phyloP scores from a whole-genome alignment of 2,329 filamentous ascomycete genomes.

The Fusarium secorum region DNA sequence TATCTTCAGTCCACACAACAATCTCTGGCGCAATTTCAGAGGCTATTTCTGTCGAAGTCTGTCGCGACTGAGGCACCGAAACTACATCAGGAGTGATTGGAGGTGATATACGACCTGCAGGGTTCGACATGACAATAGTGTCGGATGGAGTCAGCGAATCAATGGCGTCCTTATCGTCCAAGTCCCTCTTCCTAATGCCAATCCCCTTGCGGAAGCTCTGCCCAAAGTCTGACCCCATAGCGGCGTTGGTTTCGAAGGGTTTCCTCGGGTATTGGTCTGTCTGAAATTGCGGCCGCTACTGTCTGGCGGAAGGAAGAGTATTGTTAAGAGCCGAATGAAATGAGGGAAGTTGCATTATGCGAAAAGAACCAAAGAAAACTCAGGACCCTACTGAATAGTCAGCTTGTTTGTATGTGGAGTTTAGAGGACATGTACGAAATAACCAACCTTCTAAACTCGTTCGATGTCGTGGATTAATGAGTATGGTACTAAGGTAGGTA shows the following conservation, averaged over 20 bases:
- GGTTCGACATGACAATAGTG: constrained; percentile 30
- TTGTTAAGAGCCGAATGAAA: constrained; percentile 39
- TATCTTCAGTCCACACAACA: constrained; percentile 55
- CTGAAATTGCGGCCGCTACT: constrained; percentile 24
- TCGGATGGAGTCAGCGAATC: constrained; percentile 42
- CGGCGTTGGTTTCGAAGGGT: constrained; percentile 25
- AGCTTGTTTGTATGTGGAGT: constrained; percentile 17
- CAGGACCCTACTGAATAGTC: constrained; percentile 11
- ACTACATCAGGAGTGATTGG: constrained; percentile 37
- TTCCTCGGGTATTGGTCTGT: constrained; percentile 23
- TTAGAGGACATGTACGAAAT: neutral
- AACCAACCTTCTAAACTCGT: constrained; percentile 14
- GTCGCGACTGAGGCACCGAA: constrained; percentile 44
- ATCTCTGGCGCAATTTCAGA: constrained; percentile 54
- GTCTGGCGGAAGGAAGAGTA: constrained; percentile 28
- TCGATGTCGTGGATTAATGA: constrained; percentile 17
- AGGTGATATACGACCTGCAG: constrained; percentile 44
- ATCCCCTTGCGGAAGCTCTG: constrained; percentile 32
- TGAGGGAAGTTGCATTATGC: constrained; percentile 40
- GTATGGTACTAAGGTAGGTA: neutral
- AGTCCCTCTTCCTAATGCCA: constrained; percentile 36
- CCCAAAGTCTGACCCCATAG: constrained; percentile 41
- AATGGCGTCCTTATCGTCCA: constrained; percentile 30
- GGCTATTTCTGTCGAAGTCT: constrained; percentile 45
- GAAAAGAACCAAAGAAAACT: constrained; percentile 7